Evolutionary conservation across 2,329 filamentous ascomycete species (phyloP).

Genomic region (Tolypocladium ovalisporum): DNA sequence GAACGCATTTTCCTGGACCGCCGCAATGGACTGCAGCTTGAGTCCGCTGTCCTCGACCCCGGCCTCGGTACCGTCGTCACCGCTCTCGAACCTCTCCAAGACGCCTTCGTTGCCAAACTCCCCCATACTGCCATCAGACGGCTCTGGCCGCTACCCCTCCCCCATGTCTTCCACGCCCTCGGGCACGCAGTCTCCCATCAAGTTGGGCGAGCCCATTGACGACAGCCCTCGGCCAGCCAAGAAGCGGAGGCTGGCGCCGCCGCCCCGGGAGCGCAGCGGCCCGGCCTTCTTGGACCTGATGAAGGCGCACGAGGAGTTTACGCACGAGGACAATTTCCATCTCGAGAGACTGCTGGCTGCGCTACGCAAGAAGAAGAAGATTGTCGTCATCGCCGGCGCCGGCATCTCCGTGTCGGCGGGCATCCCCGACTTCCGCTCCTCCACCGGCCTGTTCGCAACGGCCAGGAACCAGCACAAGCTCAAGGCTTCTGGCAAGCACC

Average conservation of each 20-base stretch:
- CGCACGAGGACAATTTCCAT: constrained; percentile 35
- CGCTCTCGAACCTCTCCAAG: constrained; percentile 38
- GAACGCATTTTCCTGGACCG: neutral
- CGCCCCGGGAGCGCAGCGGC: constrained; percentile 55
- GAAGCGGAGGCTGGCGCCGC: constrained; percentile 55
- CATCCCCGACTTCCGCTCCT: constrained; percentile 93
- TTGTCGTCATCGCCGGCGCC: constrained; percentile 91
- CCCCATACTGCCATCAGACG: constrained; percentile 25
- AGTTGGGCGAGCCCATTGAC: constrained; percentile 26
- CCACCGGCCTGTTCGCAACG: constrained; percentile 77
- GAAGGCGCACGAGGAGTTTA: constrained; percentile 37
- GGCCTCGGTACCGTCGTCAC: constrained; percentile 24
- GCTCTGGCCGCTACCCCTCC: constrained; percentile 38
- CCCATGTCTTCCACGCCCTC: constrained; percentile 36
- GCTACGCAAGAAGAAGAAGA: constrained; percentile 84
- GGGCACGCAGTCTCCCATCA: constrained; percentile 40
- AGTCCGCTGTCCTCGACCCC: constrained; percentile 18
- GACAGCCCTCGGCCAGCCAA: constrained; percentile 64
- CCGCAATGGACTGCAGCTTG: constrained; percentile 12
- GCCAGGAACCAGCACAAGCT: constrained; percentile 80
- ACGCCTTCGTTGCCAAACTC: constrained; percentile 41
- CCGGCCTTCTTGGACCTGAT: constrained; percentile 72
- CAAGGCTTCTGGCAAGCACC: constrained; percentile 79
- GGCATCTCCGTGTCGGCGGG: constrained; percentile 96
- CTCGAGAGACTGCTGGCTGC: constrained; percentile 63